phyloP scores from a whole-genome alignment of 2,329 filamentous ascomycete genomes.

The Trichoderma afroharzianum region DNA sequence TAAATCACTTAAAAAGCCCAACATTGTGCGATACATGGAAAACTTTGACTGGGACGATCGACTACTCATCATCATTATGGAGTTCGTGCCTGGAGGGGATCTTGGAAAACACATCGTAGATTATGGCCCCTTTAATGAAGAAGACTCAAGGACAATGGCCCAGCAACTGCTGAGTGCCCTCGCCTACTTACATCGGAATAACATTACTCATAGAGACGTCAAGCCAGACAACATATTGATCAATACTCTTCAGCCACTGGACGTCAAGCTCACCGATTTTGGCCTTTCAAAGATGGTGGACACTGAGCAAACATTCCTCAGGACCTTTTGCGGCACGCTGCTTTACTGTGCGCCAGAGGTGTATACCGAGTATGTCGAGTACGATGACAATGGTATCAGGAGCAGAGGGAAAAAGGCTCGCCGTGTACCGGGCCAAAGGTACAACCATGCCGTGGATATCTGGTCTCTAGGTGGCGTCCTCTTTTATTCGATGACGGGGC shows the following conservation, averaged over 20 bases:
- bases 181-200: slow-evolving; percentile 78
- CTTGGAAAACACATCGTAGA: slow-evolving; percentile 68
- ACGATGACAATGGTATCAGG: slow-evolving; percentile 66
- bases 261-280: slow-evolving; percentile 93
- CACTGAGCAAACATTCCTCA: slow-evolving; percentile 84
- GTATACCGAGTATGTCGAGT: slow-evolving; percentile 69
- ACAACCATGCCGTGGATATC: slow-evolving; percentile 89
- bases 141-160: slow-evolving; percentile 67
- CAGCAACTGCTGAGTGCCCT: slow-evolving; percentile 76
- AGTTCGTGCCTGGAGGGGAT: slow-evolving; percentile 80
- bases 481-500: slow-evolving; percentile 77
- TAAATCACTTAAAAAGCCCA: slow-evolving; percentile 49
- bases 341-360: slow-evolving; percentile 97
- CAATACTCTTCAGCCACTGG: slow-evolving; percentile 65
- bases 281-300: slow-evolving; percentile 92
- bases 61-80: slow-evolving; percentile 97
- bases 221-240: slow-evolving; percentile 98
- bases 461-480: slow-evolving; percentile 95
- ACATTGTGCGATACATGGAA: slow-evolving; percentile 89
- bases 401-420: slow-evolving; percentile 61
- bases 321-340: slow-evolving; percentile 94
- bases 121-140: slow-evolving; percentile 61
- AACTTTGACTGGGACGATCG: slow-evolving; percentile 77
- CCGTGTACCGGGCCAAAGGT: slow-evolving; percentile 59
- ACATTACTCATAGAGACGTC: slow-evolving; percentile 96